A percentile compares a stretch with the other conserved stretches of the same genome.
phyloP scores from a whole-genome alignment of 768 basidiomycete genomes.

The Collybia sordida region DNA sequence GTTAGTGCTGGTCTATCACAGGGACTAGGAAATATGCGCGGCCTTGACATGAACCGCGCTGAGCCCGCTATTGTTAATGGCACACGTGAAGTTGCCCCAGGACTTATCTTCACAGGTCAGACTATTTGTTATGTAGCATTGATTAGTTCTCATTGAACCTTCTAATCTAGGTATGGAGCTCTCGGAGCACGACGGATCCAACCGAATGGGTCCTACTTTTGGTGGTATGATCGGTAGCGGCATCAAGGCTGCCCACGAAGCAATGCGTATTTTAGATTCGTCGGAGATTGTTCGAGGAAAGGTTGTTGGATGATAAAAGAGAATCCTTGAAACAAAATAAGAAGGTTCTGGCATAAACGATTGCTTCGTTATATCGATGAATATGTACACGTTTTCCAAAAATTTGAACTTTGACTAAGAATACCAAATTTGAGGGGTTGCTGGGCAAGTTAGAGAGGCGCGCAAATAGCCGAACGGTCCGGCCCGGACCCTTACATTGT shows the following conservation, averaged over 20 bases:
- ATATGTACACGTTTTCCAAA: too few species aligned
- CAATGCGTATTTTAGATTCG: conserved; percentile 49
- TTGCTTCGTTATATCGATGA: not conserved
- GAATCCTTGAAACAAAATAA: too few species aligned
- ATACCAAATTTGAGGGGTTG: not conserved
- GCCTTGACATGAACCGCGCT: conserved; percentile 80
- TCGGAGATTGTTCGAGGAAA: conserved; percentile 54
- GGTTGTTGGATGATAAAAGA: conserved; percentile 37
- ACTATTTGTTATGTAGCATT: conserved; percentile 9
- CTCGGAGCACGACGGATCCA: conserved; percentile 76
- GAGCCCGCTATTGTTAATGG: conserved; percentile 79
- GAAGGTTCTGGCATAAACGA: too few species aligned
- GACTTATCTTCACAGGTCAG: conserved; percentile 71
- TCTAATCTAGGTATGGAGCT: conserved; percentile 71
- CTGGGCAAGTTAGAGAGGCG: too few species aligned
- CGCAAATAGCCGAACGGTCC: not conserved
- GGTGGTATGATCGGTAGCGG: conserved; percentile 81
- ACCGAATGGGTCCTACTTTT: conserved; percentile 79
- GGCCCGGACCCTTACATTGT: not conserved
- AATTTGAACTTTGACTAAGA: too few species aligned
- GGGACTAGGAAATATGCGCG: conserved; percentile 78
- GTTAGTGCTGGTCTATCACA: conserved; percentile 73
- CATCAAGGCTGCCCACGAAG: conserved; percentile 69
- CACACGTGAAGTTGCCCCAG: conserved; percentile 75
- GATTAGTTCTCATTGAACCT: conserved; percentile 4